Conservation (phyloP, 805 yeast species). For the Teunomyces gatunensis region DNA sequence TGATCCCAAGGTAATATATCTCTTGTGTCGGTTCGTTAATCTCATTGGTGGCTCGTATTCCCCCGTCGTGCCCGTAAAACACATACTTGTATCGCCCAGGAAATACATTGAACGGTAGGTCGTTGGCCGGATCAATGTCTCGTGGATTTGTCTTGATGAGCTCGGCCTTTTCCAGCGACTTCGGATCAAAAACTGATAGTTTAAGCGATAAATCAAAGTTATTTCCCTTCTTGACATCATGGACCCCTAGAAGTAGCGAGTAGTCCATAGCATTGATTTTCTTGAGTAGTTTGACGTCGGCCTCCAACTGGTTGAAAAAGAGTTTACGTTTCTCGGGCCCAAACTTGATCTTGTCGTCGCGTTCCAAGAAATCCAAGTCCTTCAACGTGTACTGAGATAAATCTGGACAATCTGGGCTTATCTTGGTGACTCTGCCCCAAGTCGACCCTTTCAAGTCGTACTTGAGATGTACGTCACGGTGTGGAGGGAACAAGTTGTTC, state of each 20-base stretch:
- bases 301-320: slow-evolving; percentile 66
- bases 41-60: slow-evolving; percentile 70
- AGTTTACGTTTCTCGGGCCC: slow-evolving; percentile 66
- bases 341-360: slow-evolving; percentile 59
- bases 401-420: slow-evolving; percentile 23
- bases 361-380: slow-evolving; percentile 85
- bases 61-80: slow-evolving; percentile 82
- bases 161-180: slow-evolving; percentile 34
- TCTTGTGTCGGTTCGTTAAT: slow-evolving; percentile 58
- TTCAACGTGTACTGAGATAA: slow-evolving; percentile 56
- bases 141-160: slow-evolving; percentile 48
- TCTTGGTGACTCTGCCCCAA: slow-evolving; percentile 65
- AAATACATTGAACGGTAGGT: slow-evolving; percentile 43
- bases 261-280: slow-evolving; percentile 92
- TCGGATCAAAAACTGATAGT: slow-evolving; percentile 45
- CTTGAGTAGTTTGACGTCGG: slow-evolving; percentile 72
- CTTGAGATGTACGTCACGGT: slow-evolving; percentile 76
- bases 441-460: slow-evolving; percentile 94
- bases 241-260: slow-evolving; percentile 84
- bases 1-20: slow-evolving; percentile 87
- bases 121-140: slow-evolving; percentile 37
- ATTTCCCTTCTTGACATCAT: slow-evolving; percentile 64
- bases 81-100: slow-evolving; percentile 50
- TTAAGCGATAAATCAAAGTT: slow-evolving; percentile 34
- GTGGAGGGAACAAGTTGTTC: slow-evolving; percentile 96